Evolutionary conservation across 768 basidiomycete genomes (phyloP), one percentile per base, ranked within the genome.

Genomic region (Xerocomellus chrysenteron): DNA sequence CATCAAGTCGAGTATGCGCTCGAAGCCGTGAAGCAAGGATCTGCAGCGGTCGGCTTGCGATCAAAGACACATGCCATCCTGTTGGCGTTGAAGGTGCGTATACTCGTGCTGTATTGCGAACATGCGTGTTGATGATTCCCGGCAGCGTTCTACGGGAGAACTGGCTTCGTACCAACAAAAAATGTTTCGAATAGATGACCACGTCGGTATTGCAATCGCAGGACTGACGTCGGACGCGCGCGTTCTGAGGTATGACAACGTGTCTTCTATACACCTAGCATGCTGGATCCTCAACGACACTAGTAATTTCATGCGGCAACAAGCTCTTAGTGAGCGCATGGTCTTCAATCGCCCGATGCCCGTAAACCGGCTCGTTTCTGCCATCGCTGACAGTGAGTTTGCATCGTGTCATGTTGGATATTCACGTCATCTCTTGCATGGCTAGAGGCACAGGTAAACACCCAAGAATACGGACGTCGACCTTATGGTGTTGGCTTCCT

Each of bases 131-230:
- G 46, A 62, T 35, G 37, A 58, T 41, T 17, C 19, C 41, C 16
- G 43, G n/a, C 48, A 99, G 97, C 85, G 96, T 73, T 98, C 97
- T 30, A 95, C 94, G 14, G 97, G 97, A 57, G 96, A 98, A 73
- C 82, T 99, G 50, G 95, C 97, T 16, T 93, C 92, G n/a, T 98
- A 98, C 80, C 97, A 99, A 72, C 95, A 98, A 78, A 98, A 99
- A 82, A 91, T 98, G 88, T 97, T 96, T 74, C 83, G 94, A 68
- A 96, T 99, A 86, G 97, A 99, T 69, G 94, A 98, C 74, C 97
- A 99, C 76, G 87, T 97, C 64, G 97, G 97, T n/a, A 94, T 99
- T 67, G 96, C 95, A 47, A 98, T 99, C 71, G 97, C 97, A 49
- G 97, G 97, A n/a, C 78, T 99, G 59, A 99, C 97, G 10, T 94